Percentiles rank a stretch among this genome's conserved stretches.
Evolutionary conservation across 2,329 filamentous ascomycete genomes (phyloP).

Genomic region (Phyllosticta capitalensis): DNA sequence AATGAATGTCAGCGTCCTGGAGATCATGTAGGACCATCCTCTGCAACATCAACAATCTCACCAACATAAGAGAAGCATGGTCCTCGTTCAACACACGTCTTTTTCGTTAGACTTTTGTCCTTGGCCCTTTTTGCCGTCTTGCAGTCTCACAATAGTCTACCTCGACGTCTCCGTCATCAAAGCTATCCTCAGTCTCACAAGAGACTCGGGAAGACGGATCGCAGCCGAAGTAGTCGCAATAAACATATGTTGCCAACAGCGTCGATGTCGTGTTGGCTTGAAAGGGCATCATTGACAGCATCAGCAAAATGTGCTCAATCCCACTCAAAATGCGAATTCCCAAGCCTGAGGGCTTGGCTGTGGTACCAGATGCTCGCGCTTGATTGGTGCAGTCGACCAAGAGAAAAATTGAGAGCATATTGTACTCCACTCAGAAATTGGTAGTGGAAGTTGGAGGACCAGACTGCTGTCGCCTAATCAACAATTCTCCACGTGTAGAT

Average conservation of each 20-base stretch:
- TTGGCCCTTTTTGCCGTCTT: no score
- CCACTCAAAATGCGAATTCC: background rate
- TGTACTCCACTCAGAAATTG: background rate
- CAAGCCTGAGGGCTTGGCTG: background rate
- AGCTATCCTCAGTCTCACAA: background rate
- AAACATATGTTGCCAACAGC: background rate
- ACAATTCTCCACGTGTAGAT: background rate
- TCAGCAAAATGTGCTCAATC: background rate
- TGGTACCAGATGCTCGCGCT: background rate
- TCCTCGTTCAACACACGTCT: background rate
- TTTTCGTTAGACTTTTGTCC: no score
- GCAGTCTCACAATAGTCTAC: no score
- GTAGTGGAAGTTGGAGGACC: background rate
- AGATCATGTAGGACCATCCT: background rate
- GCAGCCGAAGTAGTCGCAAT: background rate
- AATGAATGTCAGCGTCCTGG: background rate
- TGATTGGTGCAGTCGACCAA: background rate
- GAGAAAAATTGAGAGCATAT: background rate
- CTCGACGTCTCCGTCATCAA: background rate
- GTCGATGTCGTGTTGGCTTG: background rate
- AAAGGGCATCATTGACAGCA: background rate
- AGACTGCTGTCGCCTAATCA: background rate
- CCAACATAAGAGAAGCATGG: background rate
- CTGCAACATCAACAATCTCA: background rate
- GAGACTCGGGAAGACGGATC: background rate